Conservation (phyloP, 164 flowering plant genomes). For the Macadamia integrifolia region DNA sequence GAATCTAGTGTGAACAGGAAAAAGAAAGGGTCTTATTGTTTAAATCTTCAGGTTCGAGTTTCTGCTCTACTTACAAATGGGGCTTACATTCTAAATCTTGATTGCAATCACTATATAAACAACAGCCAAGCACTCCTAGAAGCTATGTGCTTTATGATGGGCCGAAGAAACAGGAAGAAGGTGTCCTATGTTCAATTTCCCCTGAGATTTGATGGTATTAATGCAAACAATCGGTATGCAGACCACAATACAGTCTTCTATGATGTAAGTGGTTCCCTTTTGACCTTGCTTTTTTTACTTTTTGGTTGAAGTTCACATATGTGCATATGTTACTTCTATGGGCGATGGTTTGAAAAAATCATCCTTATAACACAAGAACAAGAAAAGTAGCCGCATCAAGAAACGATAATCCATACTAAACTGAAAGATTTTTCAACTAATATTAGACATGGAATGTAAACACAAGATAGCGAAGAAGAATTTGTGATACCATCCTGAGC, state of each 20-base stretch:
- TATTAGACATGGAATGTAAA: too few relatives aligned
- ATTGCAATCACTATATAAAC: constrained; percentile 16
- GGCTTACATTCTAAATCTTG: constrained; percentile 18
- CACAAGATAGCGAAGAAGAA: too few relatives aligned
- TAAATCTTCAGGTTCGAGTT: constrained; percentile 18
- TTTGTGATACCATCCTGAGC: too few relatives aligned
- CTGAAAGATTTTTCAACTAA: too few relatives aligned
- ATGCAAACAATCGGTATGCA: constrained; percentile 13
- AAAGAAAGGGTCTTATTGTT: constrained; percentile 4
- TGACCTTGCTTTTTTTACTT: too few relatives aligned
- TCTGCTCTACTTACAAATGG: constrained; percentile 19
- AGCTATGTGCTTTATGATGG: constrained; percentile 26
- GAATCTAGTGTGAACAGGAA: constrained; percentile 2
- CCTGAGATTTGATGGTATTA: constrained; percentile 18
- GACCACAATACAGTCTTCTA: constrained; percentile 17
- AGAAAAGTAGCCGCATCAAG: too few relatives aligned
- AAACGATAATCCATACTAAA: too few relatives aligned
- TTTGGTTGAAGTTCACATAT: too few relatives aligned
- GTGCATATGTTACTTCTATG: too few relatives aligned
- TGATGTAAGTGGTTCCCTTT: constrained; percentile 8
- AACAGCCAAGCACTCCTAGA: constrained; percentile 22
- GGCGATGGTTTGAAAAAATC: too few relatives aligned
- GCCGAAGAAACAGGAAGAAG: constrained; percentile 6
- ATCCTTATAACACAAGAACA: too few relatives aligned
- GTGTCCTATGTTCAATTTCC: constrained; percentile 20